Conservation (phyloP, 139 green algal species). For the Auxenochlorella pyrenoidosa region DNA sequence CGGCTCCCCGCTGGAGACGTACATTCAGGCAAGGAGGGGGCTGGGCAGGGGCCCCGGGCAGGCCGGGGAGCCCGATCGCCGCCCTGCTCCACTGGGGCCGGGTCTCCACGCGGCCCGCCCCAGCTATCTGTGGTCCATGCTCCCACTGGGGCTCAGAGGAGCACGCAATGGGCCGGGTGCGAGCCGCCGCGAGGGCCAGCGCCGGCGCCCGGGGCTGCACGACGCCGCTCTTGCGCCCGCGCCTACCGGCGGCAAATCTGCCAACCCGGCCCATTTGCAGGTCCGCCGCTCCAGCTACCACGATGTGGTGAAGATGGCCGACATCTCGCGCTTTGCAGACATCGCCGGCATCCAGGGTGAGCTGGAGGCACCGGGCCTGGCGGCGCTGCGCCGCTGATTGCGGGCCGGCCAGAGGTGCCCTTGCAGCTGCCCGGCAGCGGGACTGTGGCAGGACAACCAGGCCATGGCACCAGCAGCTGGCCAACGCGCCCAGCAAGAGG, state of each 20-base stretch:
- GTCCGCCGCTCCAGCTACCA: conserved; percentile 83
- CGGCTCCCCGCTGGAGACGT: neutral
- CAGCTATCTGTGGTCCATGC: neutral
- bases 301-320: conserved; percentile 81
- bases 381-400: neutral
- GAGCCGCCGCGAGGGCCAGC: too few relatives aligned
- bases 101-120: neutral
- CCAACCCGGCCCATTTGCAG: conserved; percentile 35
- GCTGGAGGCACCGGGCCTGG: neutral
- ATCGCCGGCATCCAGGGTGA: conserved; percentile 70
- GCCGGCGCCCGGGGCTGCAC: neutral
- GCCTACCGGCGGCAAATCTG: too few relatives aligned
- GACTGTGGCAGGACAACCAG: too few relatives aligned
- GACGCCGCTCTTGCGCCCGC: neutral
- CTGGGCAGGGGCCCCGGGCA: neutral
- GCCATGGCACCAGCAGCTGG: neutral
- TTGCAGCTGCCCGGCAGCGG: neutral
- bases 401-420: neutral
- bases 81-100: neutral
- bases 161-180: neutral
- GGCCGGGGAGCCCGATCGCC: neutral
- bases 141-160: neutral
- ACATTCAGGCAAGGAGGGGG: conserved; percentile 15
- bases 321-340: conserved; percentile 68
- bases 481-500: too few relatives aligned